Base-by-base conservation (phyloP, 148 eudicot species). In the Chenopodium berlandieri region DNA sequence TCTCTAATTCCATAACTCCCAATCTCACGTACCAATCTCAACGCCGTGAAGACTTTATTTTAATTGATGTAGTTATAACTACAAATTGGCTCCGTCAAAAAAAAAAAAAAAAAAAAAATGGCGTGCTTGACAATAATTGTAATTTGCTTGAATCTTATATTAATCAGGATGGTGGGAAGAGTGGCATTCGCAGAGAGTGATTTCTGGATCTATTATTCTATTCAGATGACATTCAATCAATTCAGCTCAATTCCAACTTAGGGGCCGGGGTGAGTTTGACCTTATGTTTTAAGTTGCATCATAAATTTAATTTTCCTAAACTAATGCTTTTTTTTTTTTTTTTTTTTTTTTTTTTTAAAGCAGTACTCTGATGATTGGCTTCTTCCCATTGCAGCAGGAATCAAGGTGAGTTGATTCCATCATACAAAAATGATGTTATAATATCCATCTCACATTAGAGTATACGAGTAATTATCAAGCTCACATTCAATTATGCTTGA, bases 341-440 rank as follows among this genome's bases (percentile, higher is more conserved):
- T 37, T 34, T 34, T 34, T 34, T 34, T 34, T 34, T 4, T 34
- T 34, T 34, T 34, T 32, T 50, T 37, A 84, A 83, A 79, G 81
- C 90, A 93, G 97, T 83, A 84, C 83, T 86, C 90, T 37, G 92
- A 90, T 85, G 92, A 90, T 73, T 91, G 92, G 95, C 83, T 88
- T 72, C 90, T 85, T 84, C 92, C 90, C 56, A 85, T 87, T 79
- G 83, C 85, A 62, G 91, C 89, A 32, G 98, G 97, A 40, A 87
- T 93, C 50, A 89, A 93, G 98, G 98, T 94, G 85, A 83, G 60
- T 78, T 12, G 23, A 70, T 71, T 30, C 66, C 3, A 50, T 50
- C 54, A 50, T 50, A 50, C 22, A 1, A 27, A 32, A 10, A 5
- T 13, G 16, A 50, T 9, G 12, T 1, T 23, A 64, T 64, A 64